phyloP scores from a whole-genome alignment of 768 basidiomycete species.

The Fomitopsis pulvina region DNA sequence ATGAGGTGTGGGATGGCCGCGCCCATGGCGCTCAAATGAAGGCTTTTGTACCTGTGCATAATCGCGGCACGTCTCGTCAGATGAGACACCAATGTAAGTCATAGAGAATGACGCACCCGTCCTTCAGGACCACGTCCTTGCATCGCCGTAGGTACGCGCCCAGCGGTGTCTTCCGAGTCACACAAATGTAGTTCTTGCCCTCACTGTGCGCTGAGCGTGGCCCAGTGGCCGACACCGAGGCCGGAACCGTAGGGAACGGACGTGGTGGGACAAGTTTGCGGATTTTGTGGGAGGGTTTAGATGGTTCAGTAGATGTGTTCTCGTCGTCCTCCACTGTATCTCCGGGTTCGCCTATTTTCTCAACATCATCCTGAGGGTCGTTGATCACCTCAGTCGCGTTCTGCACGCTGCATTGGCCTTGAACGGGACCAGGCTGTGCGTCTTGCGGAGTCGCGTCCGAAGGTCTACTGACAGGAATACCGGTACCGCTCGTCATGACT shows the following conservation, averaged over 20 bases:
- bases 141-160: constrained; percentile 73
- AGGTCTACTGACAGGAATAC: no score
- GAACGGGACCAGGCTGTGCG: background rate
- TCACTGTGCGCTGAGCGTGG: constrained; percentile 73
- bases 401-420: no score
- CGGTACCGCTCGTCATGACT: background rate
- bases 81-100: no score
- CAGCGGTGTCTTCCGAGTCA: constrained; percentile 71
- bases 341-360: background rate
- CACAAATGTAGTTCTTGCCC: constrained; percentile 75
- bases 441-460: background rate
- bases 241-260: constrained; percentile 71
- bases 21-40: constrained; percentile 79
- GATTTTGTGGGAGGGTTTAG: constrained; percentile 28
- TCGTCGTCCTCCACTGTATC: background rate
- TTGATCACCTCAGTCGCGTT: no score
- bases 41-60: constrained; percentile 67
- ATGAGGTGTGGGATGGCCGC: constrained; percentile 83
- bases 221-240: constrained; percentile 72
- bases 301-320: background rate
- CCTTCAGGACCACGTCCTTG: constrained; percentile 61
- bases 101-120: constrained; percentile 47
- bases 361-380: background rate
- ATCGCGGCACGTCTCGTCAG: no score
- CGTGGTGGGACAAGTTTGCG: constrained; percentile 67